Evolutionary conservation across 108 stramenopile genomes (phyloP).

Genomic region (Skeletonema potamos): DNA sequence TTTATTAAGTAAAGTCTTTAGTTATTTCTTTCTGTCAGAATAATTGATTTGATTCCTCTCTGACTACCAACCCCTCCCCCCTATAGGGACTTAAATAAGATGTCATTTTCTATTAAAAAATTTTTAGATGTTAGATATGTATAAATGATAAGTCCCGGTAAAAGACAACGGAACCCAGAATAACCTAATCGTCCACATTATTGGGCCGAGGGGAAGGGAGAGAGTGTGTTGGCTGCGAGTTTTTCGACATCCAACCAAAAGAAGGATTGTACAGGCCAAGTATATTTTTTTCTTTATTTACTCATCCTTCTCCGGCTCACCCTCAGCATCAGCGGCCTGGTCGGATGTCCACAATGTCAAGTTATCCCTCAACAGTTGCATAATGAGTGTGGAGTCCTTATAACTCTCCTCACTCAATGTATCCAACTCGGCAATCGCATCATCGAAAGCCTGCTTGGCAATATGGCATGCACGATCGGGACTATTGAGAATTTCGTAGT

Average conservation of each 20-base stretch:
- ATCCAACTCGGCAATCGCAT: conserved; percentile 99
- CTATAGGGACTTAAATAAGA: no score
- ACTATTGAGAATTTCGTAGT: conserved; percentile 99
- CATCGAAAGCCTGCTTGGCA: conserved; percentile 99
- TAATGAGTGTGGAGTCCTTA: conserved; percentile 99
- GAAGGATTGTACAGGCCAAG: no score
- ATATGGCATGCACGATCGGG: conserved; percentile 96
- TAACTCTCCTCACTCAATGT: conserved; percentile 98
- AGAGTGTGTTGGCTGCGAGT: not conserved
- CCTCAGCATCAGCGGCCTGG: conserved; percentile 85
- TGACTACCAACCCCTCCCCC: no score
- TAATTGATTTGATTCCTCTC: not conserved
- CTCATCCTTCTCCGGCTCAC: conserved; percentile 49
- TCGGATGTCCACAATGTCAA: conserved; percentile 99
- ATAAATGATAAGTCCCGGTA: conserved; percentile 40
- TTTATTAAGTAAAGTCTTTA: no score
- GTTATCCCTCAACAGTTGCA: conserved; percentile 99
- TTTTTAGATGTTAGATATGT: conserved; percentile 2
- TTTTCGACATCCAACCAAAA: not conserved
- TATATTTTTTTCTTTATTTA: not conserved
- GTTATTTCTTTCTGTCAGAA: no score
- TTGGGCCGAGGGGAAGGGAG: no score
- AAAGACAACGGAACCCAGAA: conserved; percentile 32
- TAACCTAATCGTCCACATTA: no score
- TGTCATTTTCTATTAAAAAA: not conserved